Percentiles rank a stretch among this genome's conserved stretches.
Evolutionary conservation across 352 stramenopile genomes (phyloP).

Genomic region (Phytophthora vignae): DNA sequence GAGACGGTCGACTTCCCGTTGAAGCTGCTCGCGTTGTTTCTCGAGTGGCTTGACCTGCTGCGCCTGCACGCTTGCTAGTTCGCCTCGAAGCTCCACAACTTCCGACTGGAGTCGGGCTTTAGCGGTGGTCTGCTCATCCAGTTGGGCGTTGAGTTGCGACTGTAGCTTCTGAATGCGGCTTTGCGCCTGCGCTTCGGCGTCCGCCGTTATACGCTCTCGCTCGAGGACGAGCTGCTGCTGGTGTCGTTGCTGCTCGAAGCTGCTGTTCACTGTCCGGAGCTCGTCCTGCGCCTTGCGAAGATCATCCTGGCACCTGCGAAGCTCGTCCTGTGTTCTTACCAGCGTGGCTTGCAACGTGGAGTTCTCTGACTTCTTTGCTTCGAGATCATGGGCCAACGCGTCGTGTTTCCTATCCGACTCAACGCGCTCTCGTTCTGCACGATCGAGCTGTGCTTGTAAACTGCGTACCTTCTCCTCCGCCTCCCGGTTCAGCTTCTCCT

Average conservation of each 20-base stretch:
- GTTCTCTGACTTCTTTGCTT: conserved; percentile 26
- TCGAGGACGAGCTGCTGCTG: conserved; percentile 32
- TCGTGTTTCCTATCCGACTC: conserved; percentile 13
- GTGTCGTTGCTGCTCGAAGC: conserved; percentile 33
- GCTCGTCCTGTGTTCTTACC: conserved; percentile 23
- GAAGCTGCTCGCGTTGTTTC: conserved; percentile 50
- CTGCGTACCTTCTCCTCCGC: conserved; percentile 23
- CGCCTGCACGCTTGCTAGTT: conserved; percentile 34
- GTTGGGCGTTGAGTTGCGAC: conserved; percentile 36
- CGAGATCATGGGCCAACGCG: conserved; percentile 15
- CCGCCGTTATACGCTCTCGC: conserved; percentile 31
- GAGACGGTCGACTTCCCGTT: conserved; percentile 44
- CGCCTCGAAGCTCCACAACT: conserved; percentile 34
- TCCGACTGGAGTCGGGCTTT: conserved; percentile 40
- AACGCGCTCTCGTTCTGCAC: background rate
- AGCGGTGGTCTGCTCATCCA: conserved; percentile 35
- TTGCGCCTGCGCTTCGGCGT: conserved; percentile 28
- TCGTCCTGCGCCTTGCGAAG: conserved; percentile 33
- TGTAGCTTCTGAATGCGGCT: conserved; percentile 34
- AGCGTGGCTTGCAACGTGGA: conserved; percentile 11
- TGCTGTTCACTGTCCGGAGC: conserved; percentile 29
- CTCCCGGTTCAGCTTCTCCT: conserved; percentile 26
- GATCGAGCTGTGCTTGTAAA: conserved; percentile 22
- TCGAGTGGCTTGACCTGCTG: conserved; percentile 42
- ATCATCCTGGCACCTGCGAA: conserved; percentile 20